Evolutionary conservation across 2,329 filamentous ascomycete genomes (phyloP).

Genomic region (Calonectria crousiana): DNA sequence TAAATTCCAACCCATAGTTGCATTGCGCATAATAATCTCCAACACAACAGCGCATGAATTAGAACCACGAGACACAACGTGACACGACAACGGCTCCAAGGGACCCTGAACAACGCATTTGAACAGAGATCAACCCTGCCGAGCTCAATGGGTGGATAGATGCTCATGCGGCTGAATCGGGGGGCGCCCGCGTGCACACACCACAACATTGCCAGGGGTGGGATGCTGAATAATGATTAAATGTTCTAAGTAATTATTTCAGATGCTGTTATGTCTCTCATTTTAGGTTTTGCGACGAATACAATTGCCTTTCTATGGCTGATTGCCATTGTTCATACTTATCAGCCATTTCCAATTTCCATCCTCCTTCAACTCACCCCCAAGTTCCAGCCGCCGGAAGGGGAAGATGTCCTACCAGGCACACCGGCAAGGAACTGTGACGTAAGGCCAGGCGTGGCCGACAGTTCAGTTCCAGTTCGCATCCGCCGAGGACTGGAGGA

Average conservation of each 20-base stretch:
- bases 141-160: neutral
- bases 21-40: constrained; percentile 22
- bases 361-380: neutral
- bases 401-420: neutral
- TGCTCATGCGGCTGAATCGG: constrained; percentile 11
- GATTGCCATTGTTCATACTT: neutral
- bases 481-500: constrained; percentile 5
- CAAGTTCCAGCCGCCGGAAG: neutral
- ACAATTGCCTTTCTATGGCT: no score
- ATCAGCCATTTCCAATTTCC: neutral
- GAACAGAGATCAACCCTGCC: constrained; percentile 2
- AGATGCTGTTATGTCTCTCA: neutral
- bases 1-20: constrained; percentile 1
- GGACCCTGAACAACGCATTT: neutral
- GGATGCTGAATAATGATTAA: constrained; percentile 12
- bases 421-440: constrained; percentile 18
- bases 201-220: neutral
- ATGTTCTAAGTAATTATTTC: neutral
- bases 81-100: constrained; percentile 13
- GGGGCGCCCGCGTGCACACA: neutral
- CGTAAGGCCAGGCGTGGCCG: constrained; percentile 21
- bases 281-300: neutral
- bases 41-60: constrained; percentile 25
- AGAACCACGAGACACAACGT: constrained; percentile 19
- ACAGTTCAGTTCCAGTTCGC: constrained; percentile 13